Percentiles rank a stretch among this genome's conserved stretches.
Evolutionary conservation across 805 yeast species (phyloP).

Genomic region (Yamadazyma tumulicola): DNA sequence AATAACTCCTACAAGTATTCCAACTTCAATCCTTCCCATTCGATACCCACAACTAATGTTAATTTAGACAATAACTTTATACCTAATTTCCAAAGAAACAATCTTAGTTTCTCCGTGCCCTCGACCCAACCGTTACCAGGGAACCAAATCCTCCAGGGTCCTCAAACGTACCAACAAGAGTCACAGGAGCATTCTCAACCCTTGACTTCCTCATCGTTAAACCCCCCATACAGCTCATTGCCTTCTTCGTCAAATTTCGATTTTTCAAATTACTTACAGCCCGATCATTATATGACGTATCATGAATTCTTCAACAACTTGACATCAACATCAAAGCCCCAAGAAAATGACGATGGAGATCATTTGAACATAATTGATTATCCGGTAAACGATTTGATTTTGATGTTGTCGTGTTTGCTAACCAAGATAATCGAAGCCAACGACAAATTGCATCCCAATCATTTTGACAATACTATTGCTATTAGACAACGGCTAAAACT

Average conservation of each 20-base stretch:
- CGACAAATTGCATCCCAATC: slow-evolving; percentile 75
- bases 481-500: slow-evolving; percentile 35
- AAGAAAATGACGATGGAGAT: slow-evolving; percentile 31
- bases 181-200: slow-evolving; percentile 6
- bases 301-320: slow-evolving; percentile 34
- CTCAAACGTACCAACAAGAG: slow-evolving; percentile 2
- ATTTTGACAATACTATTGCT: slow-evolving; percentile 46
- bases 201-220: slow-evolving; percentile 2
- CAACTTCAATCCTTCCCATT: slow-evolving; percentile 21
- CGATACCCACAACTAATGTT: slow-evolving; percentile 54
- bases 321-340: slow-evolving; percentile 10
- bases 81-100: slow-evolving; percentile 9
- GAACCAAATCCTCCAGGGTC: not conserved
- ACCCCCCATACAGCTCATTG: slow-evolving; percentile 2
- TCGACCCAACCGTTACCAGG: not conserved
- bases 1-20: slow-evolving; percentile 27
- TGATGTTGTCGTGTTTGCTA: slow-evolving; percentile 81
- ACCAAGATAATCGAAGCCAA: slow-evolving; percentile 89
- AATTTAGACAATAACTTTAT: slow-evolving; percentile 36
- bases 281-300: slow-evolving; percentile 44
- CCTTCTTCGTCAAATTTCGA: not conserved
- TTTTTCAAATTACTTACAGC: slow-evolving; percentile 16
- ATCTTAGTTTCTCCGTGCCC: slow-evolving; percentile 5
- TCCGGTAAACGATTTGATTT: slow-evolving; percentile 74
- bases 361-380: slow-evolving; percentile 76